Conservation (phyloP, 2,329 filamentous ascomycete genomes). For the Didymella pomorum region DNA sequence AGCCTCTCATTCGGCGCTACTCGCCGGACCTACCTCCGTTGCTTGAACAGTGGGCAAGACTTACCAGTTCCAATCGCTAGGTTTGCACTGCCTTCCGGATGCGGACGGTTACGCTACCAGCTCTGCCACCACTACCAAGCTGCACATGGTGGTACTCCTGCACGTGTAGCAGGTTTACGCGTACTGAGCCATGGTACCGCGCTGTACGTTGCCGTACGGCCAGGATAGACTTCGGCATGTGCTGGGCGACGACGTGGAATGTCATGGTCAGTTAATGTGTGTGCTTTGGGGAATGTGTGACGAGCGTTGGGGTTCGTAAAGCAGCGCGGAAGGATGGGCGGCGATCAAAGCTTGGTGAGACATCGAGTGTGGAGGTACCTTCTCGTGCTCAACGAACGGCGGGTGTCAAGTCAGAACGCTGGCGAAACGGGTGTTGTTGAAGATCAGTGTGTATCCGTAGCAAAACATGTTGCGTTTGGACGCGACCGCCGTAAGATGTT, state of each 20-base stretch:
- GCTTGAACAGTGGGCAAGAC: constrained; percentile 1
- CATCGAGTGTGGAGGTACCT: background rate
- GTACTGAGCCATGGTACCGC: constrained; percentile 1
- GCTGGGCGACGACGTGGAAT: background rate
- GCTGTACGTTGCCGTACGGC: background rate
- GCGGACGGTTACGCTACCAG: constrained; percentile 12
- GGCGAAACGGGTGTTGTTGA: constrained; percentile 4
- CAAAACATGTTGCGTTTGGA: constrained; percentile 13
- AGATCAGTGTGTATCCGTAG: background rate
- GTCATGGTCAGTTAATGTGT: background rate
- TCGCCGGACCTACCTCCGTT: constrained; percentile 2
- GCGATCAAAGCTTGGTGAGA: constrained; percentile 20
- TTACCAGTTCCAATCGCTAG: background rate
- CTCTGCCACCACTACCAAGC: background rate
- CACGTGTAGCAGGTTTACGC: constrained; percentile 13
- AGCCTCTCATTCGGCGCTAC: constrained; percentile 9
- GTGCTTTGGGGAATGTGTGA: constrained; percentile 1
- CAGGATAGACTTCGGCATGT: background rate
- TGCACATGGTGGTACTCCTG: constrained; percentile 11
- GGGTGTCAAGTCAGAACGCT: background rate
- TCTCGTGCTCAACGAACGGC: background rate
- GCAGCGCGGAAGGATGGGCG: background rate
- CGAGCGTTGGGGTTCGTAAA: background rate
- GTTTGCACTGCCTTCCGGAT: constrained; percentile 12
- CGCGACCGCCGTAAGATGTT: constrained; percentile 6